Evolutionary conservation across 116 monocot species (phyloP), one percentile per base, ranked within the genome.

Genomic region (Trichopus zeylanicus): DNA sequence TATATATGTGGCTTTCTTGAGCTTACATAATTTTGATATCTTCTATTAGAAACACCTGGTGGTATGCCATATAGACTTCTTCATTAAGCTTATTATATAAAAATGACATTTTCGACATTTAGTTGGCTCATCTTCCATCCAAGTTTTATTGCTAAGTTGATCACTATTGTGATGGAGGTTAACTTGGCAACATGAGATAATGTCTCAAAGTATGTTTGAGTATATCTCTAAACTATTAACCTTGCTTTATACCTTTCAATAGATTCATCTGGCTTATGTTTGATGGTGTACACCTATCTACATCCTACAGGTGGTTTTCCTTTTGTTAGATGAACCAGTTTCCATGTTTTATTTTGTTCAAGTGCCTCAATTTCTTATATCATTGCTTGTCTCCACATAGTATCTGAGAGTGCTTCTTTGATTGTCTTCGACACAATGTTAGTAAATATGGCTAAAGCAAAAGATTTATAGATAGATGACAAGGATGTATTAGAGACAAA

Each of bases 21-120:
- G 20, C 31, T 21, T 64, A 22, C 29, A 7, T 52, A 28, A 16
- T 11, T 26, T 16, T n/a, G 1, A 1, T 7, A 3, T 26, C 11
- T 29, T 29, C 29, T 18, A 29, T 9, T 28, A 13, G 29, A 2
- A 5, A 56, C 26, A 10, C 56, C 29, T 30, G 56, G 28, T 56
- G 56, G 29, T 52, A 21, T 16, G 30, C 30, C 51, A 64, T 64
- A 26, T 64, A 64, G 9, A 52, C 52, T 64, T 51, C 51, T 26
- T 64, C 64, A 18, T 19, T 19, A 5, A 64, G 20, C 10, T 52
- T 51, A 32, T 30, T 30, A 52, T 65, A 26, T 29, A 30, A n/a
- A 16, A 29, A 29, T n/a, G 29, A 16, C 56, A n/a, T n/a, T n/a
- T n/a, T n/a, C n/a, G n/a, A n/a, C n/a, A n/a, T n/a, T n/a, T n/a